Conservation (phyloP, 2,329 filamentous ascomycete genomes). For the Paecilomyces sp. region DNA sequence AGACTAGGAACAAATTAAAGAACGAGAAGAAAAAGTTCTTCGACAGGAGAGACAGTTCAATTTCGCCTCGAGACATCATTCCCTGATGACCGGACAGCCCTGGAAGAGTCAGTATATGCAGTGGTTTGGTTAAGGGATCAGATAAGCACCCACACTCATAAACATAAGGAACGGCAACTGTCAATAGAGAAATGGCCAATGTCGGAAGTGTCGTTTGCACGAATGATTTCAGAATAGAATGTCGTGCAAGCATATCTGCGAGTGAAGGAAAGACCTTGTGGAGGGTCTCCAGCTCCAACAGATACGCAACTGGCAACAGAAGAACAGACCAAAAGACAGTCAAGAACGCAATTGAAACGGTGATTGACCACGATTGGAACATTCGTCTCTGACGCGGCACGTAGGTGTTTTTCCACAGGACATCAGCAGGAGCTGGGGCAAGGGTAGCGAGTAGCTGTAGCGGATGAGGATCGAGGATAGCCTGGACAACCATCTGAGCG, state of each 20-base stretch:
- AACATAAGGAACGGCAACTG: slow-evolving; percentile 82
- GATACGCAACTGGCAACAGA: slow-evolving; percentile 68
- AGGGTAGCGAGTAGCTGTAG: slow-evolving; percentile 76
- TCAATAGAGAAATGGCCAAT: slow-evolving; percentile 75
- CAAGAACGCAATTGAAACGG: slow-evolving; percentile 70
- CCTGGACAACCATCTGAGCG: slow-evolving; percentile 91
- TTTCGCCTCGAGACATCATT: slow-evolving; percentile 89
- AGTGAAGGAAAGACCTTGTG: slow-evolving; percentile 63
- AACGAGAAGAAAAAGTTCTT: slow-evolving; percentile 99
- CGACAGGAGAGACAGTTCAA: slow-evolving; percentile 89
- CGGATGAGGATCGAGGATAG: slow-evolving; percentile 83
- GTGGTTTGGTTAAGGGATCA: not conserved
- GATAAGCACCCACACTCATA: slow-evolving; percentile 65
- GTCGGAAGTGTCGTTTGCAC: slow-evolving; percentile 86
- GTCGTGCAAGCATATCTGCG: slow-evolving; percentile 58
- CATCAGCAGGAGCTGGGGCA: slow-evolving; percentile 80
- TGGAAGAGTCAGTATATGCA: slow-evolving; percentile 14
- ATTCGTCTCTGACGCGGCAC: slow-evolving; percentile 66
- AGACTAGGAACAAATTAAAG: slow-evolving; percentile 96
- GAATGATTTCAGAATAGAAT: slow-evolving; percentile 65
- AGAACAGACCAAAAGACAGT: slow-evolving; percentile 85
- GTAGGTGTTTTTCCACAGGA: slow-evolving; percentile 96
- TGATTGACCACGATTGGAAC: slow-evolving; percentile 74
- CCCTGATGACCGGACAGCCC: slow-evolving; percentile 81
- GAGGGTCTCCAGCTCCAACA: slow-evolving; percentile 77